Evolutionary conservation across 2,329 filamentous ascomycete genomes (phyloP), one percentile per base, ranked within the genome.

Genomic region (Penicillium sp.): DNA sequence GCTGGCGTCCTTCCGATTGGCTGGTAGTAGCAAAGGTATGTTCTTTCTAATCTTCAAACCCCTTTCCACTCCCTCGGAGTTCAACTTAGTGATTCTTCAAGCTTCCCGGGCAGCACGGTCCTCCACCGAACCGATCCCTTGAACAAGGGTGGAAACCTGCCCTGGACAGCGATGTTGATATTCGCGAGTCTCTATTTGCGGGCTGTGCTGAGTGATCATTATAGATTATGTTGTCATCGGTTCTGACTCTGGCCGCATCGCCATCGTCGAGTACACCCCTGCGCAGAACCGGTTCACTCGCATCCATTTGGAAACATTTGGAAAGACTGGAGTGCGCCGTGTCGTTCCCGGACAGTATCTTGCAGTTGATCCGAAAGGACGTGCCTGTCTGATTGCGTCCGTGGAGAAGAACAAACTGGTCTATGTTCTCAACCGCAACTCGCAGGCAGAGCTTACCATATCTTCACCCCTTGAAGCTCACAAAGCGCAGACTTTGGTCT

Each of bases 371-470:
- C 94, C 94, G 27, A 96, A 96, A 75, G 94, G 94, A 52, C 86
- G 94, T 77, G 95, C 95, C 51, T 96, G 93, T 70, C 82, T 99
- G 70, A 90, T 97, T 57, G 92, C 94, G 9, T 93, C 92, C 5
- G 83, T 93, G 51, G 95, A 99, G 78, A 99, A 99, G 83, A 99
- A 97, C 79, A 99, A 99, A 79, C 88, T 99, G 53, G 94, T 99
- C 63, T 99, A 99, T 76, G 93, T 99, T 67, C 82, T 99, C 63
- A 97, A 97, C 75, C 88, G 95, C 61, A 96, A 96, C 76, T 85
- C 92, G 3, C 91, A 97, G 75, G 92, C 92, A 16, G 90, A 96
- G 73, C 85, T 99, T 66, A 95, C 92, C 39, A 99, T 99, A 47
- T 99, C 94, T 5, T 99, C 94, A 13, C 94, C 94, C 0, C 82